A percentile compares a stretch with the other conserved stretches of the same genome.
phyloP scores from a whole-genome alignment of 2,329 filamentous ascomycete species.

The Pezicula rhizophila region DNA sequence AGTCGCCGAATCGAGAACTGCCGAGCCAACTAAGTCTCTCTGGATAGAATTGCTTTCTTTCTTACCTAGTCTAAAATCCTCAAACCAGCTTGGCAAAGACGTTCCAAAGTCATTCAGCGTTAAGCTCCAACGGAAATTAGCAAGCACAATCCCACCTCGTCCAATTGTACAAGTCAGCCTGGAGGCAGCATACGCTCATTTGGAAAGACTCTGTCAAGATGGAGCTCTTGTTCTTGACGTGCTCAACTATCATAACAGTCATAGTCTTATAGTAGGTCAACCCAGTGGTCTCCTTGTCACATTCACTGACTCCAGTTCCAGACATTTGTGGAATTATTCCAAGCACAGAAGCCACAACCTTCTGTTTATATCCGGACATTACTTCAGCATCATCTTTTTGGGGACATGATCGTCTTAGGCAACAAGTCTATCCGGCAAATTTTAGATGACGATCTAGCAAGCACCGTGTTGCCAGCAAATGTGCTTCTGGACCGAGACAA shows the following conservation, averaged over 20 bases:
- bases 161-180: slow-evolving; percentile 77
- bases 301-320: slow-evolving; percentile 27
- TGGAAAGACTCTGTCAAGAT: slow-evolving; percentile 67
- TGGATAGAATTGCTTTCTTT: slow-evolving; percentile 33
- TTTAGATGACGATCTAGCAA: slow-evolving; percentile 74
- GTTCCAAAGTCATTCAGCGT: slow-evolving; percentile 79
- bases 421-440: slow-evolving; percentile 65
- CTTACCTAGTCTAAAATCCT: slow-evolving; percentile 51
- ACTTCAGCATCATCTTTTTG: slow-evolving; percentile 69
- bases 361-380: slow-evolving; percentile 78
- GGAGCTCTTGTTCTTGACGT: slow-evolving; percentile 63
- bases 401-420: slow-evolving; percentile 64
- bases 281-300: background rate
- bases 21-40: slow-evolving; percentile 32
- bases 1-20: slow-evolving; percentile 44
- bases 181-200: slow-evolving; percentile 62
- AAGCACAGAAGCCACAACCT: slow-evolving; percentile 75
- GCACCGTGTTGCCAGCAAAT: slow-evolving; percentile 67
- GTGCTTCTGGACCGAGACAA: slow-evolving; percentile 66
- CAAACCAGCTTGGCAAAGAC: slow-evolving; percentile 54
- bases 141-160: slow-evolving; percentile 87
- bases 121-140: slow-evolving; percentile 84
- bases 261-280: slow-evolving; percentile 59
- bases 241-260: slow-evolving; percentile 60
- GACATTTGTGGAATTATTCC: slow-evolving; percentile 70